Base-by-base conservation (phyloP, 352 stramenopile species). In the Phytophthora sojae region DNA sequence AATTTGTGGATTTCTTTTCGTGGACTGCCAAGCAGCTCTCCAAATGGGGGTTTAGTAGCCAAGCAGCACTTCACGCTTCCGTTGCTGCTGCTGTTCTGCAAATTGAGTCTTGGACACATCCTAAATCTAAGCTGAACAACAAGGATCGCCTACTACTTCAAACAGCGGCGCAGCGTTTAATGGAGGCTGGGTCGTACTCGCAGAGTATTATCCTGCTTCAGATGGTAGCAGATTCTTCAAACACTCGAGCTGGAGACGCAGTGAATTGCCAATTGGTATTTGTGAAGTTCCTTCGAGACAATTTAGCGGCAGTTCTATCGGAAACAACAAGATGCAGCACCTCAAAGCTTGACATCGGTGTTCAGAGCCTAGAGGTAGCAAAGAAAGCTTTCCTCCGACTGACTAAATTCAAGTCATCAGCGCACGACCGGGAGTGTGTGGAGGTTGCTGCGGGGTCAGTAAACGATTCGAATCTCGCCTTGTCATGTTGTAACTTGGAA, bases 241-340 rank as follows among this genome's bases (percentile, higher is more conserved):
- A 49, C 19, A 14, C 5, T 42, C 61, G n/a, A 52, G 4, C 7
- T 39, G 54, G 23, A 12, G 50, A 17, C 15, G 19, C 6, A 17
- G 39, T 63, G 15, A 53, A 50, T 32, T 85, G 77, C 52, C 52
- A 68, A 25, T 51, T 80, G 25, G 71, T 59, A 23, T 75, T 85
- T 58, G 37, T 76, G 4, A 44, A 58, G 19, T 85, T 85, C 52
- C 17, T 85, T 0, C 64, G 73, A 26, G 75, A 68, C 14, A 64
- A 81, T 42, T 8, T 82, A 12, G 25, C 63, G 26, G 19, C 26
- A 15, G 71, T 57, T 6, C 12, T 77, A 0, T 47, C 52, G 12
- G 29, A 56, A 12, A 35, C 52, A 23, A 51, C 21, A 4, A 39
- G 21, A 30, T 85, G 75, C 23, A 60, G 55, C 11, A 19, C 19